phyloP scores from a whole-genome alignment of 1,139 yeast species.

The Ogataea hybrid region DNA sequence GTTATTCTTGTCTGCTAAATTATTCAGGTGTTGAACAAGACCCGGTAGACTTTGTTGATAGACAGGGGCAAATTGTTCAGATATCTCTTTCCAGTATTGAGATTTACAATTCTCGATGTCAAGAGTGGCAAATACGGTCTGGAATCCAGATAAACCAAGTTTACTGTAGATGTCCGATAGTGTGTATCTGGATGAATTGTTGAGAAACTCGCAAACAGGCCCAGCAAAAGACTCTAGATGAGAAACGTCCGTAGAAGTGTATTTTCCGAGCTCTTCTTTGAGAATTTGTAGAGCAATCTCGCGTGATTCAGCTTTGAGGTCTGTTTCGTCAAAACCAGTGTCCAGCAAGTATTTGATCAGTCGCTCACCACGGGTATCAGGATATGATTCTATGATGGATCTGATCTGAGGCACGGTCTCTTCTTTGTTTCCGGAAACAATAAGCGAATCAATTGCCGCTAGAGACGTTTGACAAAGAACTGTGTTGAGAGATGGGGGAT shows the following conservation, averaged over 20 bases:
- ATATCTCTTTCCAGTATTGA: neutral
- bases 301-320: neutral
- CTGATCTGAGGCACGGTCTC: neutral
- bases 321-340: neutral
- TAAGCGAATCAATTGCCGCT: neutral
- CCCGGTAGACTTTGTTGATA: conserved; percentile 24
- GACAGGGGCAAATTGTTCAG: conserved; percentile 22
- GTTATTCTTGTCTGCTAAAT: conserved; percentile 17
- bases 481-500: neutral
- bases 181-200: neutral
- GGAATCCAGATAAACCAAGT: neutral
- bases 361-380: neutral
- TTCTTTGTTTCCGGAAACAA: neutral
- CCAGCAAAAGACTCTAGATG: neutral
- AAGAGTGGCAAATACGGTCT: conserved; percentile 2
- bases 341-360: neutral
- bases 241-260: neutral
- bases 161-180: neutral
- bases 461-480: conserved; percentile 9
- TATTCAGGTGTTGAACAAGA: conserved; percentile 26
- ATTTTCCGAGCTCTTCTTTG: neutral
- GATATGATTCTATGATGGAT: neutral
- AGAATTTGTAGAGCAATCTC: neutral
- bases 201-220: neutral
- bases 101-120: neutral